A percentile compares a stretch with the other conserved stretches of the same genome.
Evolutionary conservation across 179 eudicot species (phyloP).

Genomic region (Silene noctiflora): DNA sequence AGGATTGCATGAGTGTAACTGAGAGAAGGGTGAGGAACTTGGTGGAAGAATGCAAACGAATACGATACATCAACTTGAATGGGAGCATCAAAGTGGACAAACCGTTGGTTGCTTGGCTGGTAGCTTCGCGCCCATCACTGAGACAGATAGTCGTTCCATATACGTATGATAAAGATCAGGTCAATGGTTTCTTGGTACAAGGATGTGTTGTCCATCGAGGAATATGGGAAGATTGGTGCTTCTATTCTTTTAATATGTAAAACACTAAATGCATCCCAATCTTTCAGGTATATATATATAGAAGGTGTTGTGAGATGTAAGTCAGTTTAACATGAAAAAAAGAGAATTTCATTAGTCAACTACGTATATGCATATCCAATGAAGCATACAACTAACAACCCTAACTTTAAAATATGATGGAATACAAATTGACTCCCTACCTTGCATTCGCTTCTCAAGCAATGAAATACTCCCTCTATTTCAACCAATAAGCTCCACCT

Average conservation of each 20-base stretch:
- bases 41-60: constrained; percentile 28
- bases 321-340: background rate
- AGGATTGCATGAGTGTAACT: constrained; percentile 18
- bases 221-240: constrained; percentile 17
- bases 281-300: background rate
- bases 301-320: constrained; percentile 1
- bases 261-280: background rate
- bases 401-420: no score
- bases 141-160: constrained; percentile 21
- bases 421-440: no score
- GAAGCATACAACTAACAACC: no score
- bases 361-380: background rate
- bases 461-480: no score
- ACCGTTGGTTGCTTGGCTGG: constrained; percentile 21
- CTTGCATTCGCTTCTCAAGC: no score
- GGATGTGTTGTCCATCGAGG: constrained; percentile 25
- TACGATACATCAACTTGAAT: constrained; percentile 20
- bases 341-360: background rate
- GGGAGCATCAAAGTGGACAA: constrained; percentile 10
- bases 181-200: constrained; percentile 10
- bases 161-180: constrained; percentile 13
- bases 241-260: constrained; percentile 9
- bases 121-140: constrained; percentile 18
- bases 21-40: constrained; percentile 23
- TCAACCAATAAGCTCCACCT: no score